phyloP scores from a whole-genome alignment of 306 rosid genomes.

The Fragaria ananassa region DNA sequence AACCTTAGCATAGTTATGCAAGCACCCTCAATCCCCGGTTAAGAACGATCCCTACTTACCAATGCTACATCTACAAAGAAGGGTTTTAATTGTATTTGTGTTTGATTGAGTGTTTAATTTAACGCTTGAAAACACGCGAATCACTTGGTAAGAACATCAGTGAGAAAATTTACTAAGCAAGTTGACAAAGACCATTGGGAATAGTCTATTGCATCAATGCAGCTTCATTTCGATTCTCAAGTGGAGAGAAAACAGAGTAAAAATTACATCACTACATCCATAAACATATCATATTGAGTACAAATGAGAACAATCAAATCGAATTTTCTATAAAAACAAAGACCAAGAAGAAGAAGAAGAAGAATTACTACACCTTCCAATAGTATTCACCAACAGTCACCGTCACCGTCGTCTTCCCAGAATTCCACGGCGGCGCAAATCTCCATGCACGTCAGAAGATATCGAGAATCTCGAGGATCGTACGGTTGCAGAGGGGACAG shows the following conservation, averaged over 20 bases:
- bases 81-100: no score
- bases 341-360: neutral
- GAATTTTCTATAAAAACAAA: neutral
- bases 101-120: no score
- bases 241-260: neutral
- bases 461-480: conserved; percentile 83
- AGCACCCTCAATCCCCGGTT: no score
- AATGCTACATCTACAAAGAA: no score
- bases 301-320: conserved; percentile 5
- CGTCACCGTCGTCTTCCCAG: neutral
- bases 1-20: no score
- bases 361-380: neutral
- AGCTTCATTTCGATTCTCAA: neutral
- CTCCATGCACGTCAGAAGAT: conserved; percentile 43
- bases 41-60: no score
- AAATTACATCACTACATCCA: neutral
- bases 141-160: neutral
- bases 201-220: neutral
- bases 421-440: neutral
- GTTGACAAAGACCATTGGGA: neutral
- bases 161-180: neutral
- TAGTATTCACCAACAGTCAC: neutral
- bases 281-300: neutral
- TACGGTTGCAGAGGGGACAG: conserved; percentile 96
- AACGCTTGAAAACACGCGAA: no score